Base-by-base conservation (phyloP, 805 yeast genomes). In the Sugiyamaella smithiae region DNA sequence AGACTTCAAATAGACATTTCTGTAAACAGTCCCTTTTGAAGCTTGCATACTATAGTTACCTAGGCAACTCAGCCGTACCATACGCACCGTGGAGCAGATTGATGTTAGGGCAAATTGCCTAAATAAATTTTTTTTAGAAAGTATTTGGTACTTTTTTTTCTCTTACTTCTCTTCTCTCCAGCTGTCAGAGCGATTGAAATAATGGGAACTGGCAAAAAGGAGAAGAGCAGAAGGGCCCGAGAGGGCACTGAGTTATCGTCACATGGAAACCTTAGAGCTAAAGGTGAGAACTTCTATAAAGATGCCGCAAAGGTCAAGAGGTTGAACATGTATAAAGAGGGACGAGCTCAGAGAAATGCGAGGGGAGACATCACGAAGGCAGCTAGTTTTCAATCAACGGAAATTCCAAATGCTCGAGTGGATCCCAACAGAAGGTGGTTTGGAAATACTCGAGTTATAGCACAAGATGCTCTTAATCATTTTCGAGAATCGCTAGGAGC, bases 361-460 rank as follows among this genome's bases (percentile, higher is more conserved):
- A 75, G 80, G 54, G 98, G 98, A 63, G 96, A 89, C 26, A 77
- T 90, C 51, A 77, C 88, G 47, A 76, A 80, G 63, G 96, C 96
- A 38, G 97, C 98, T 16, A 82, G 81, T 24, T 76, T 91, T 50
- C 99, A 91, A 67, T 83, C 86, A 57, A 82, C 88, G 3, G 90
- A 88, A 54, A 75, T 86, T 24, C 98, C 98, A 11, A 80, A 74
- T 55, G 98, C 98, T 1, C 76, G 99, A 53, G 95, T 91, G 38
- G 96, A 88, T 64, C 98, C 99, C 5, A 91, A 91, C 67, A 80
- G 96, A 67, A 81, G 95, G 64, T 91, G 98, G 99, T 93, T 93
- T 65, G 97, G 97, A 43, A 93, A 89, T 69, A 88, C 99, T 11
- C 80, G 99, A 64, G 99, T 91, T 35, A 91, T 91, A 63, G 91